phyloP scores from a whole-genome alignment of 306 rosid species.

The Vigna radiata region DNA sequence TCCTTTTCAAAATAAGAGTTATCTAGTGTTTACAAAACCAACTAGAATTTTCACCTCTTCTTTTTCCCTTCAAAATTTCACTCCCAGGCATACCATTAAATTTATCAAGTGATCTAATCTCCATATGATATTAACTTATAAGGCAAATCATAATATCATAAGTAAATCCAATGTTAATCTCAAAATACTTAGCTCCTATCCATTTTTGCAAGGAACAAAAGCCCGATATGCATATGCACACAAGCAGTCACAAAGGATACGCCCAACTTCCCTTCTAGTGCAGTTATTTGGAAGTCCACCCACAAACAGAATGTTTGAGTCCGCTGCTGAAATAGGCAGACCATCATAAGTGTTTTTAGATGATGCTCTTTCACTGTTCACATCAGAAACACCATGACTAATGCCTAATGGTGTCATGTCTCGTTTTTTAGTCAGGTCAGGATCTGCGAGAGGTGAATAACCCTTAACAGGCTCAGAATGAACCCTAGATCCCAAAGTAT shows the following conservation, averaged over 20 bases:
- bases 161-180: conserved; percentile 13
- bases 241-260: conserved; percentile 65
- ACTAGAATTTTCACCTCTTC: background rate
- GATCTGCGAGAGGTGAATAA: conserved; percentile 53
- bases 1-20: background rate
- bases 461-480: conserved; percentile 50
- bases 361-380: conserved; percentile 49
- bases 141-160: background rate
- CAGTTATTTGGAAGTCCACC: conserved; percentile 80
- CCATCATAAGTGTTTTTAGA: conserved; percentile 50
- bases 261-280: conserved; percentile 92
- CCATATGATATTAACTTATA: conserved; percentile 33
- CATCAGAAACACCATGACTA: conserved; percentile 49
- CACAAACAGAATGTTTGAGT: conserved; percentile 74
- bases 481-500: conserved; percentile 45
- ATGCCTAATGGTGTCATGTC: conserved; percentile 46
- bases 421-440: conserved; percentile 43
- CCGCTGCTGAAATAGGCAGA: conserved; percentile 46
- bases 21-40: background rate
- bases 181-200: conserved; percentile 11
- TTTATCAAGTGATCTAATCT: conserved; percentile 32
- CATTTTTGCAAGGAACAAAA: conserved; percentile 14
- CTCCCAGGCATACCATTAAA: background rate
- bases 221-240: conserved; percentile 28
- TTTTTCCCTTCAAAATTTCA: background rate